These are phyloP conservation scores for Xylaria castorea DNA, from an alignment of 495 filamentous ascomycete genomes.

Conservation along the genomic window DNA sequence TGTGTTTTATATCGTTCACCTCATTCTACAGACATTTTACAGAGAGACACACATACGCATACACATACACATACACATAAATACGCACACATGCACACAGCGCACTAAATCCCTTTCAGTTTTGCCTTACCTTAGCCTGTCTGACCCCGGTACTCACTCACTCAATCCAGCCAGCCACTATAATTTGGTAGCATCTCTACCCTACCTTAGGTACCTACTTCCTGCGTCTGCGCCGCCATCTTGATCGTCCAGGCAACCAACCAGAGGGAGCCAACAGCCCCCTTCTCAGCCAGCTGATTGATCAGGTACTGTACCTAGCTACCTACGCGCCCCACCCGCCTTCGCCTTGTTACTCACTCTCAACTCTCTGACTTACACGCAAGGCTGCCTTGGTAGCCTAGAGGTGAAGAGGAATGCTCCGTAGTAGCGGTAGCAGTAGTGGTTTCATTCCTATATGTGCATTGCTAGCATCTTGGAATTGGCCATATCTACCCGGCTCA, in stretches of 20 bases:
- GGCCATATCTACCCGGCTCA: not conserved
- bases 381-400: slow-evolving; percentile 13
- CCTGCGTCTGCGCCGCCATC: not conserved
- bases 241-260: not conserved
- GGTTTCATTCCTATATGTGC: not conserved
- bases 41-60: not conserved
- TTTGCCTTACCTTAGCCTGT: not conserved
- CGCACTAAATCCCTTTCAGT: not conserved
- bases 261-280: not conserved
- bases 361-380: slow-evolving; percentile 4
- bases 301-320: not conserved
- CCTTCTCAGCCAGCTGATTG: not conserved
- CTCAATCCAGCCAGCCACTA: not conserved
- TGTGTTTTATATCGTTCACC: not conserved
- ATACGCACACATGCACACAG: not conserved
- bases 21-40: not conserved
- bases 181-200: not conserved
- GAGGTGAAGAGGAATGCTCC: not conserved
- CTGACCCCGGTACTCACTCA: not conserved
- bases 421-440: not conserved
- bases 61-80: not conserved
- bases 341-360: not conserved
- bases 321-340: not conserved
- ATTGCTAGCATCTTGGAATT: not conserved
- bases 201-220: not conserved